phyloP scores from a whole-genome alignment of 192 early-diverging fungal genomes.

The Podochytrium sp. region DNA sequence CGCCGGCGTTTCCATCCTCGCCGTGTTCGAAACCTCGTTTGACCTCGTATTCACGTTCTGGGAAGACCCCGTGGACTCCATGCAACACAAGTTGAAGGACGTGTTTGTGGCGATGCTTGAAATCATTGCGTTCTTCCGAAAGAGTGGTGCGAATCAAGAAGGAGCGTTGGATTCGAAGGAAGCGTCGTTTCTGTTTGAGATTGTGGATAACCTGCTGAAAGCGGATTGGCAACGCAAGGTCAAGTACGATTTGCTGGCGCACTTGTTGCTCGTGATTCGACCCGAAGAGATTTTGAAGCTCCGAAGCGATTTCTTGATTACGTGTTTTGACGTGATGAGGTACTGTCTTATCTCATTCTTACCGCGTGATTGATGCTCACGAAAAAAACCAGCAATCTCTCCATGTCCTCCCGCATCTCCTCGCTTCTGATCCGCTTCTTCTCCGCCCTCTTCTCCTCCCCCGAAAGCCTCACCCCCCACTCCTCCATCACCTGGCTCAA shows the following conservation, averaged over 20 bases:
- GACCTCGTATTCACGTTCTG: slow-evolving; percentile 79
- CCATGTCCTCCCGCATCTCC: slow-evolving; percentile 11
- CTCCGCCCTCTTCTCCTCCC: not conserved
- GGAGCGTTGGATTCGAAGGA: not conserved
- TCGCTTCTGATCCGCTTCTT: slow-evolving; percentile 26
- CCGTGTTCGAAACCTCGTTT: slow-evolving; percentile 62
- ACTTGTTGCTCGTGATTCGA: slow-evolving; percentile 57
- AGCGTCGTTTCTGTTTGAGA: slow-evolving; percentile 54
- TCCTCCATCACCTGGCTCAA: slow-evolving; percentile 57
- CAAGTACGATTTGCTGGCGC: slow-evolving; percentile 79
- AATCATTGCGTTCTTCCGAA: slow-evolving; percentile 53
- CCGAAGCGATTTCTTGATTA: slow-evolving; percentile 65
- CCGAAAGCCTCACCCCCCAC: slow-evolving; percentile 28
- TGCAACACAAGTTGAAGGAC: slow-evolving; percentile 68
- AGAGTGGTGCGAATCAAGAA: not conserved
- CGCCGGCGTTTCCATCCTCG: not conserved
- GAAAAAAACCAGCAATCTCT: slow-evolving; percentile 9
- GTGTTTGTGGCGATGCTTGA: slow-evolving; percentile 73
- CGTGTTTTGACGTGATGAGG: slow-evolving; percentile 64
- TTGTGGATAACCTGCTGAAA: slow-evolving; percentile 70
- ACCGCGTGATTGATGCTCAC: slow-evolving; percentile 5
- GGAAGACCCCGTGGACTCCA: slow-evolving; percentile 85
- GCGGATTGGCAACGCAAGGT: slow-evolving; percentile 80
- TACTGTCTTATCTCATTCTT: not conserved
- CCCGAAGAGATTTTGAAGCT: slow-evolving; percentile 57